Evolutionary conservation across 2,329 filamentous ascomycete species (phyloP).

Genomic region (Cladosporium cucumerinum): DNA sequence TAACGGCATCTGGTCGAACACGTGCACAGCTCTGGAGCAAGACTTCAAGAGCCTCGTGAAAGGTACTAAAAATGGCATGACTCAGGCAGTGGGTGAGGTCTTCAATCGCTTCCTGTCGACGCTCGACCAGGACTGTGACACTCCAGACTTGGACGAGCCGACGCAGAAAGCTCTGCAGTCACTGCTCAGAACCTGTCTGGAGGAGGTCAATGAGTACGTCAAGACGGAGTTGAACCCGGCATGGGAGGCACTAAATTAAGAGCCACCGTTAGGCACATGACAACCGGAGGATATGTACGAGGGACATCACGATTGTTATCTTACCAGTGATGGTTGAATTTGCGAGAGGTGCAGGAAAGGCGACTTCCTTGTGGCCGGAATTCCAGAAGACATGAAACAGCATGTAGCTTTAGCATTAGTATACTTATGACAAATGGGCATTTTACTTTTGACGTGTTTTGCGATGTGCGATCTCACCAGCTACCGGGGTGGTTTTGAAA

Average conservation of each 20-base stretch:
- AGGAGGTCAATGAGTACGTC: neutral
- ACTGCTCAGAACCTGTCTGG: neutral
- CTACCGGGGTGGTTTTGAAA: neutral
- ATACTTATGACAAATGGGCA: neutral
- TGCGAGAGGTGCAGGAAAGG: neutral
- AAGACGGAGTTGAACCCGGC: constrained; percentile 1
- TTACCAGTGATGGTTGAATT: neutral
- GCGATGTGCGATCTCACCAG: neutral
- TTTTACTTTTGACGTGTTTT: neutral
- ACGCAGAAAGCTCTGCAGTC: neutral
- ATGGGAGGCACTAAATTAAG: neutral
- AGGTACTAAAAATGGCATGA: neutral
- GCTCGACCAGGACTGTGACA: neutral
- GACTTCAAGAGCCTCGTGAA: neutral
- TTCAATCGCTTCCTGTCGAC: neutral
- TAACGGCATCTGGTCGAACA: neutral
- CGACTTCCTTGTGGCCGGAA: neutral
- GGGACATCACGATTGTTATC: neutral
- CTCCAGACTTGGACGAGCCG: neutral
- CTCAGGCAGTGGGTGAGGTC: neutral
- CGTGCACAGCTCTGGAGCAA: neutral
- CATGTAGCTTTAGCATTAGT: neutral
- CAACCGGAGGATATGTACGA: too few species aligned
- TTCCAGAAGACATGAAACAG: neutral
- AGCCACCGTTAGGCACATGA: neutral